Percentiles rank a stretch among this genome's conserved stretches.
phyloP scores from a whole-genome alignment of 768 basidiomycete species.

The Crucibulum laeve region DNA sequence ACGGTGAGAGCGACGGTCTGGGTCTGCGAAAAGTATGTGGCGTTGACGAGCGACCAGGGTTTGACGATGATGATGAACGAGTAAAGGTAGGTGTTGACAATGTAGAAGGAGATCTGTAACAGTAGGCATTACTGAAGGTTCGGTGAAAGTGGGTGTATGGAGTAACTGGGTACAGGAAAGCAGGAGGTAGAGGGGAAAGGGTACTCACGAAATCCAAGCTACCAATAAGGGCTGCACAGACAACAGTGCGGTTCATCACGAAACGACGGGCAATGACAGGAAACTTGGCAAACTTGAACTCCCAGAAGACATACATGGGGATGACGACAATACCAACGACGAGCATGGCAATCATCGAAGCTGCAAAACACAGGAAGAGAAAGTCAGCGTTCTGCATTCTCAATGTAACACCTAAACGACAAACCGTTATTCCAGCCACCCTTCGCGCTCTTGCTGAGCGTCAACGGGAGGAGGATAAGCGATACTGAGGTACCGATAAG shows the following conservation, averaged over 20 bases:
- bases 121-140: slow-evolving; percentile 3
- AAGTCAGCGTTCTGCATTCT: not conserved
- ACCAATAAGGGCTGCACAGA: slow-evolving; percentile 56
- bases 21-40: slow-evolving; percentile 61
- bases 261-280: slow-evolving; percentile 64
- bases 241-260: slow-evolving; percentile 51
- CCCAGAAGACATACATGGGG: slow-evolving; percentile 40
- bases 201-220: slow-evolving; percentile 55
- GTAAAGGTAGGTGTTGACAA: slow-evolving; percentile 72
- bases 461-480: slow-evolving; percentile 53
- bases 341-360: slow-evolving; percentile 49
- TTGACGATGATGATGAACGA: slow-evolving; percentile 57
- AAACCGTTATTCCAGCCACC: slow-evolving; percentile 42
- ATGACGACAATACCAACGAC: slow-evolving; percentile 40
- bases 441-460: slow-evolving; percentile 34
- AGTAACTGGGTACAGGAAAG: too few species aligned
- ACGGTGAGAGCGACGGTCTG: slow-evolving; percentile 59
- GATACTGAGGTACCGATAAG: slow-evolving; percentile 46
- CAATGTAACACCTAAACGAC: slow-evolving; percentile 11
- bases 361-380: slow-evolving; percentile 20
- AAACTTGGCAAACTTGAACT: slow-evolving; percentile 43
- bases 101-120: slow-evolving; percentile 53
- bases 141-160: too few species aligned
- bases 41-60: slow-evolving; percentile 44
- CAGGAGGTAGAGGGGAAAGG: not conserved